Evolutionary conservation across 2,329 filamentous ascomycete species (phyloP), one percentile per base, ranked within the genome.

Genomic region (Diaporthe aspalathi): DNA sequence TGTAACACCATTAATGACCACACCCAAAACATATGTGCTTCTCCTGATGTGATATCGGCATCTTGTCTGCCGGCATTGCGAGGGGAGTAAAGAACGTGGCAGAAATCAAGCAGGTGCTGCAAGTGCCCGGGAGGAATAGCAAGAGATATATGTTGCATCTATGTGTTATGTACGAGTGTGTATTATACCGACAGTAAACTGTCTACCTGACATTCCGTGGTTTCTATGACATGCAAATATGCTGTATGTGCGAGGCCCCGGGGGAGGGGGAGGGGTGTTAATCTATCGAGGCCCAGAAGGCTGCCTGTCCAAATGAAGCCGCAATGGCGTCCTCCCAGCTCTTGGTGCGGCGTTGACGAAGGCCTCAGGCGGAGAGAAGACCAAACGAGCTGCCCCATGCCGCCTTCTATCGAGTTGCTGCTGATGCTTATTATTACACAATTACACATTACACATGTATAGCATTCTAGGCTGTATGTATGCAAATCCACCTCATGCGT

Each of bases 361-460:
- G 20, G 17, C 16, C 16, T 14, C 8, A 20, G 6, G 17, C 32
- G n/a, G n/a, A n/a, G 27, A 8, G 16, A 17, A n/a, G 24, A 3
- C 16, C 3, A 29, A 29, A 17, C 22, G 32, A 32, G 17, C 24
- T 29, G 27, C 11, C 20, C 57, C 43, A 11, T 32, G 9, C 29
- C 47, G 29, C 24, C 29, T 9, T 50, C 45, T 65, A 50, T 65
- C 45, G 14, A 22, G 43, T 35, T 35, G 43, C 5, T 49, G 20
- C n/a, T 11, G n/a, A 29, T 29, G 35, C 38, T 20, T 29, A 12
- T 43, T 43, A 35, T 50, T 71, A 71, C 56, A 73, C n/a, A 17
- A 73, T 73, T 68, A 73, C 22, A 66, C 50, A 73, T 73, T 71
- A 68, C 29, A 22, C 14, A 22, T 11, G 35, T 38, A 9, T 29